Evolutionary conservation across 2,329 filamentous ascomycete genomes (phyloP).

Genomic region (Diaporthe sp.): DNA sequence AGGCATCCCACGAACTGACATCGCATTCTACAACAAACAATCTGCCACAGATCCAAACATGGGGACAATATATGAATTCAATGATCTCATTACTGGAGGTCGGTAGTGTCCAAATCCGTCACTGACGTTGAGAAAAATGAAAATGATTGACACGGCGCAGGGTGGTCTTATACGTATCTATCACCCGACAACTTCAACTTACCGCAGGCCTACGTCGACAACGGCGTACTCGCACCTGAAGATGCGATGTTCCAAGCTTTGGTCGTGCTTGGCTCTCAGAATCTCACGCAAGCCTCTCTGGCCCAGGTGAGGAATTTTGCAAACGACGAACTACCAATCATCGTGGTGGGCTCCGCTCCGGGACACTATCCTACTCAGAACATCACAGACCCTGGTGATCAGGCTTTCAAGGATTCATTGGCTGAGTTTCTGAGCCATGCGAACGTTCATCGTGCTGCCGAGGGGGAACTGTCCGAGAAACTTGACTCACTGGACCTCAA

Average conservation of each 20-base stretch:
- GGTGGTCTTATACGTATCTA: slow-evolving; percentile 59
- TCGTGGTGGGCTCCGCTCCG: slow-evolving; percentile 47
- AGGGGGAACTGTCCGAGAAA: background rate
- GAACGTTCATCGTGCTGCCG: slow-evolving; percentile 24
- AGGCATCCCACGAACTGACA: background rate
- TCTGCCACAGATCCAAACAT: background rate
- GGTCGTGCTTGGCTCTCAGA: slow-evolving; percentile 7
- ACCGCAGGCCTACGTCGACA: slow-evolving; percentile 51
- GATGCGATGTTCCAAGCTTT: slow-evolving; percentile 55
- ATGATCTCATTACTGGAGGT: background rate
- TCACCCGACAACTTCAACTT: slow-evolving; percentile 58
- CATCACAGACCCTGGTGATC: background rate
- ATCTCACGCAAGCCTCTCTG: slow-evolving; percentile 43
- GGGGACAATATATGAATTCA: background rate
- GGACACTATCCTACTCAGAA: background rate
- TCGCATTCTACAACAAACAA: slow-evolving; percentile 20
- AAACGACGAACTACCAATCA: slow-evolving; percentile 55
- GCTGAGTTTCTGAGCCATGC: slow-evolving; percentile 1
- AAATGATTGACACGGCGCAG: slow-evolving; percentile 31
- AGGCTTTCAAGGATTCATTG: background rate
- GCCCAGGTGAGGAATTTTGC: slow-evolving; percentile 48
- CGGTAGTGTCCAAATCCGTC: background rate
- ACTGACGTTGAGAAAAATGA: background rate
- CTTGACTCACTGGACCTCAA: slow-evolving; percentile 3
- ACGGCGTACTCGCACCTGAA: slow-evolving; percentile 54